Base-by-base conservation (phyloP, 495 filamentous ascomycete genomes). In the Xylaria nigripes region DNA sequence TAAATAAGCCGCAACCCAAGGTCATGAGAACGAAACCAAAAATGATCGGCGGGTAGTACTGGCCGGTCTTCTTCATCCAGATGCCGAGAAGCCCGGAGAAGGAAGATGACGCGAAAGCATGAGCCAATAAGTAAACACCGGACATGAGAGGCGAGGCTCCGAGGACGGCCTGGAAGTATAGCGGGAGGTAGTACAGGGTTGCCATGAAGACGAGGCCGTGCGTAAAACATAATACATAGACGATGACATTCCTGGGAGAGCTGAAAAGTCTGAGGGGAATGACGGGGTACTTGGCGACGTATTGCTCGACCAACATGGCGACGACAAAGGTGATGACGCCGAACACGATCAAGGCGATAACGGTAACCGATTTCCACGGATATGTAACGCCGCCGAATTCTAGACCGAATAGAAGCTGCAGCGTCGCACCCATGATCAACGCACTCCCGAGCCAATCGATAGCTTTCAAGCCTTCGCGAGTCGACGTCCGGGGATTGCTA, bases 321-420 rank as follows among this genome's bases (percentile, higher is more conserved):
- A 85, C 56, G 15, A 51, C 72, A 51, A 80, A 75, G 6, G 78
- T 75, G 21, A 83, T 46, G 18, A 85, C 50, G 16, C 89, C 86
- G 51, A 89, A 88, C 21, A 90, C 69, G 56, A 92, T 80, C 8
- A 91, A 70, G 63, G 86, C 88, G 59, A 94, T 79, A 23, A 90
- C 86, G 1, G 76, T 81, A 1, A 84, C 72, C 0, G 86, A 90
- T 44, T 62, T 66, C 88, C 88, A 93, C 16, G 87, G 85, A 60
- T 78, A 80, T 9, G 72, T 76, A 45, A 85, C 73, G 15, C 89
- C 89, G 47, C 87, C 87, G 55, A 85, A 87, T 60, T 90, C 81
- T 19, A 91, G 75, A 15, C 84, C 87, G 43, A 91, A 81, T 6
- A 91, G 76, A 58, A 93, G 79, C 80, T 91, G 88, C 9, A 90